A percentile compares a stretch with the other conserved stretches of the same genome.
These are phyloP conservation scores for Akanthomyces muscarius DNA, from an alignment of 2,329 filamentous ascomycete species.

Conservation along the genomic window DNA sequence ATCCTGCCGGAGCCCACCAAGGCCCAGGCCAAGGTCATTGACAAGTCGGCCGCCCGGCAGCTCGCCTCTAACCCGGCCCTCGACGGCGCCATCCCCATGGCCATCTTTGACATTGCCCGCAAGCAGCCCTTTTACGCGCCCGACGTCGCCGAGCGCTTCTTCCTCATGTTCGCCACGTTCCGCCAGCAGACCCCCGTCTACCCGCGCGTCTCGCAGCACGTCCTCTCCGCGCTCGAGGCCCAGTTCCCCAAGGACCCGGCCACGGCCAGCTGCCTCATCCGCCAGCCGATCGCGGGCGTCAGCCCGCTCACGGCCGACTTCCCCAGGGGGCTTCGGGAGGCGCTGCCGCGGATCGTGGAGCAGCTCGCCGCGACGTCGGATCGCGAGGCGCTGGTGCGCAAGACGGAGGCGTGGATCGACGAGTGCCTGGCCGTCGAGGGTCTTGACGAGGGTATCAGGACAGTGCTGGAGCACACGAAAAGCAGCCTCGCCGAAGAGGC, in stretches of 20 bases:
- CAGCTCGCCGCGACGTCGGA: slow-evolving; percentile 44
- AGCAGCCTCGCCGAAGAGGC: slow-evolving; percentile 21
- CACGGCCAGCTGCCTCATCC: slow-evolving; percentile 67
- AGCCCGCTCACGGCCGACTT: slow-evolving; percentile 64
- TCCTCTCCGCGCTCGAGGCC: slow-evolving; percentile 61
- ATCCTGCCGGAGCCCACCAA: slow-evolving; percentile 44
- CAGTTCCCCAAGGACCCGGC: slow-evolving; percentile 57
- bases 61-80: slow-evolving; percentile 75
- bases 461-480: slow-evolving; percentile 52
- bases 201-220: slow-evolving; percentile 65
- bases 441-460: slow-evolving; percentile 53
- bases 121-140: slow-evolving; percentile 69
- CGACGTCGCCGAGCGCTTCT: slow-evolving; percentile 69
- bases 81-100: slow-evolving; percentile 87
- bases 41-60: slow-evolving; percentile 42
- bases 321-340: slow-evolving; percentile 63
- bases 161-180: slow-evolving; percentile 72
- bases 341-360: slow-evolving; percentile 58
- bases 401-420: slow-evolving; percentile 52
- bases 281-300: slow-evolving; percentile 64
- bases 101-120: slow-evolving; percentile 83
- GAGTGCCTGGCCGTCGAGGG: slow-evolving; percentile 44
- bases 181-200: slow-evolving; percentile 57
- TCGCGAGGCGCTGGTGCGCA: slow-evolving; percentile 42
- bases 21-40: slow-evolving; percentile 40